A percentile compares a stretch with the other conserved stretches of the same genome.
Evolutionary conservation across 768 basidiomycete genomes (phyloP).

Genomic region (Phlebiopsis flavidoalba): DNA sequence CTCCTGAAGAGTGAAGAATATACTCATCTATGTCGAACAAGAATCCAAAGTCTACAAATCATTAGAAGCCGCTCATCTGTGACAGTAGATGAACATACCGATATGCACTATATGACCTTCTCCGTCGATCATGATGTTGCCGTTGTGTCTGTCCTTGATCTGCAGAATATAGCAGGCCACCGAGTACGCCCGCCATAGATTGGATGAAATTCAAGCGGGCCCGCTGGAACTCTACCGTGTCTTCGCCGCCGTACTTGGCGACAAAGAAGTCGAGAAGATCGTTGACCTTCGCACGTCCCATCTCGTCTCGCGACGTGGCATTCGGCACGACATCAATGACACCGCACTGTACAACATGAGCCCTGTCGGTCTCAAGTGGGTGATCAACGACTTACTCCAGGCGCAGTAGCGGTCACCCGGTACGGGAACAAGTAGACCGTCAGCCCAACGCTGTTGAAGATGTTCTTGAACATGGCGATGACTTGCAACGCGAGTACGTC

Average conservation of each 20-base stretch:
- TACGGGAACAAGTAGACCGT: conserved; percentile 93
- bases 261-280: conserved; percentile 93
- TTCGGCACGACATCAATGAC: conserved; percentile 99
- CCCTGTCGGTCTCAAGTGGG: not conserved
- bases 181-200: conserved; percentile 98
- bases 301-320: conserved; percentile 96
- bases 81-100: conserved; percentile 43
- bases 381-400: conserved; percentile 60
- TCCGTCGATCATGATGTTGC: conserved; percentile 99
- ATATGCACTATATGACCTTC: conserved; percentile 97
- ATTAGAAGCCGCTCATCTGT: not conserved
- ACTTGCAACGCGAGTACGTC: conserved; percentile 96
- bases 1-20: conserved; percentile 1
- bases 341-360: conserved; percentile 61
- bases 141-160: conserved; percentile 98
- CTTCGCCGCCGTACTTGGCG: conserved; percentile 86
- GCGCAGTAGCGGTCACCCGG: conserved; percentile 93
- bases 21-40: conserved; percentile 97
- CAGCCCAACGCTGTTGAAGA: conserved; percentile 85
- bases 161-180: conserved; percentile 97
- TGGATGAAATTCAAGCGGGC: conserved; percentile 96
- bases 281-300: conserved; percentile 98
- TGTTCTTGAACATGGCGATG: conserved; percentile 99
- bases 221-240: conserved; percentile 84
- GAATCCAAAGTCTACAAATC: conserved; percentile 82